Base-by-base conservation (phyloP, 306 rosid species). In the Biancaea sappan region DNA sequence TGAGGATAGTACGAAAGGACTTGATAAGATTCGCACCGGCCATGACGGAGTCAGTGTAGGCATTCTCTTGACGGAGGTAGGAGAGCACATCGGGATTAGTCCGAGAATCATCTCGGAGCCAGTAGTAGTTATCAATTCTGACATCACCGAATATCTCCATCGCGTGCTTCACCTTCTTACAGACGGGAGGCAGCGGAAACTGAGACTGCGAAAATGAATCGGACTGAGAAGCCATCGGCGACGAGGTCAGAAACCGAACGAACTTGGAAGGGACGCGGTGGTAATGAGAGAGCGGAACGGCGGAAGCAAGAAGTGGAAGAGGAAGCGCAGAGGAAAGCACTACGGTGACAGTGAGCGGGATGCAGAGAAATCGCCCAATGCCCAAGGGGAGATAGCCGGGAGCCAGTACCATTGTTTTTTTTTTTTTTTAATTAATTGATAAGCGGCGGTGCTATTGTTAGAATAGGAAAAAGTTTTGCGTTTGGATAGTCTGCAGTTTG, bases 91-190 rank as follows among this genome's bases (percentile, higher is more conserved):
- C 86, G 0, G 94, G 84, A 66, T 87, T 54, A 68, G 86, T 76
- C 71, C 98, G 94, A 31, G 96, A 82, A 77, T 94, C 98, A 34
- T 94, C 93, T 5, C 97, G 93, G 34, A 91, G 94, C 97, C 98
- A 91, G 28, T 88, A 91, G 84, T 91, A 91, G 74, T 88, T 83
- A 64, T 91, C 98, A 65, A 88, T 79, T 53, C 98, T 87, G 5
- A 80, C 90, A 47, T 94, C 96, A 22, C 91, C 87, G 73, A 94
- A 91, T 81, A 87, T 3, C 85, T 91, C 93, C 97, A 91, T 87
- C 2, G 2, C 38, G 43, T 87, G 94, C 62, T 85, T 86, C 64
- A 88, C 87, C 85, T 94, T 94, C 82, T 90, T 91, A 22, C 92
- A 96, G 82, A 76, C 78, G 56, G 97, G 97, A 68, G 96, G 85